A percentile compares a stretch with the other conserved stretches of the same genome.
These are phyloP conservation scores for Puccinia horiana DNA, from an alignment of 1,284 basidiomycete species.

Conservation along the genomic window DNA sequence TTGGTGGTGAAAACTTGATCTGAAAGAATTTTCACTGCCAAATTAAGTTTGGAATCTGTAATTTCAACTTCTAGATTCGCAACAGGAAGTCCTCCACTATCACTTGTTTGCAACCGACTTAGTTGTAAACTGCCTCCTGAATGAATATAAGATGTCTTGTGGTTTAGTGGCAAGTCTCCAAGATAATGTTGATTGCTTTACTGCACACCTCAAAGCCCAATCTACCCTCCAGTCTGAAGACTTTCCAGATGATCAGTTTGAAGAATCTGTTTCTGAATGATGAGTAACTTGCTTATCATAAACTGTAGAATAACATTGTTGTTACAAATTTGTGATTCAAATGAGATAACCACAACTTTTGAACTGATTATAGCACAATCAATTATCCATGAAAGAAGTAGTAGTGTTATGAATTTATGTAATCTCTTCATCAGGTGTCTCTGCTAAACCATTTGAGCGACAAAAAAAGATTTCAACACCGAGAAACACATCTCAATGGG, in stretches of 20 bases:
- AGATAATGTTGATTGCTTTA: too few relatives aligned
- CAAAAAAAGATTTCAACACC: neutral
- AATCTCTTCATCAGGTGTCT: neutral
- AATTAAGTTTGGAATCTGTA: too few relatives aligned
- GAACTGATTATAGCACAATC: neutral
- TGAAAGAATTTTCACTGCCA: too few relatives aligned
- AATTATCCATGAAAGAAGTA: neutral
- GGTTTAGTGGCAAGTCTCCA: too few relatives aligned
- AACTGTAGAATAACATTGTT: neutral
- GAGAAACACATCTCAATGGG: constrained; percentile 26
- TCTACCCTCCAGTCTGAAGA: too few relatives aligned
- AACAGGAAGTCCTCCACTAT: too few relatives aligned
- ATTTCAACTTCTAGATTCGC: too few relatives aligned
- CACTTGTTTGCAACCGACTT: neutral
- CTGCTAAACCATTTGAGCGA: neutral
- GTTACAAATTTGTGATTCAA: neutral
- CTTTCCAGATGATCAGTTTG: neutral
- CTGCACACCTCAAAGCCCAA: too few relatives aligned
- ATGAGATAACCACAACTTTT: constrained; percentile 4
- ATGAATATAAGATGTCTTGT: neutral
- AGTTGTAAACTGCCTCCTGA: neutral
- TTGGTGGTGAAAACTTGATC: too few relatives aligned
- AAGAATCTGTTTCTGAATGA: neutral
- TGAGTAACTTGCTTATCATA: too few relatives aligned
- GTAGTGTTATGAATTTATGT: neutral